Percentiles rank a stretch among this genome's conserved stretches.
Evolutionary conservation across 1,284 basidiomycete species (phyloP).

Genomic region (Xerocomus amazonicus): DNA sequence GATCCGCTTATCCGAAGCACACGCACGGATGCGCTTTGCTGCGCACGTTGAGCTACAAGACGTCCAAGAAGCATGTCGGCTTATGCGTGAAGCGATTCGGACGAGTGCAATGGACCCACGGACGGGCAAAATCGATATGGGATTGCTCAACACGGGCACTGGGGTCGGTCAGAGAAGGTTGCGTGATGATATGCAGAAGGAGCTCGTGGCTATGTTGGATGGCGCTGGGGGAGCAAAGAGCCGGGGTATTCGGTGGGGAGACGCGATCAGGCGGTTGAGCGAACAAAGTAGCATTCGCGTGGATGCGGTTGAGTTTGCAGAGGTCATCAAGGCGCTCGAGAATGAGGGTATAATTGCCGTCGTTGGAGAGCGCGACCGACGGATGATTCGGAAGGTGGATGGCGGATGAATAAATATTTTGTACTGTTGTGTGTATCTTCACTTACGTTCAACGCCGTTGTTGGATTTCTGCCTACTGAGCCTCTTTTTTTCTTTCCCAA

Average conservation of each 20-base stretch:
- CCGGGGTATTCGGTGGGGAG: constrained; percentile 75
- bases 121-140: constrained; percentile 96
- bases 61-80: constrained; percentile 85
- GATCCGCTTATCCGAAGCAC: constrained; percentile 96
- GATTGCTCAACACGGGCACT: constrained; percentile 91
- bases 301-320: constrained; percentile 74
- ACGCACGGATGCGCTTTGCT: constrained; percentile 93
- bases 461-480: too few relatives aligned
- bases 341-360: constrained; percentile 83
- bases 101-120: constrained; percentile 93
- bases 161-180: constrained; percentile 80
- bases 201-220: constrained; percentile 69
- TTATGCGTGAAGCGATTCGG: constrained; percentile 95
- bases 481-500: background rate
- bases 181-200: constrained; percentile 81
- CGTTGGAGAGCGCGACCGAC: constrained; percentile 80
- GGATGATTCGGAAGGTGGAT: constrained; percentile 68
- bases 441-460: background rate
- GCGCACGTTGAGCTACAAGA: constrained; percentile 80
- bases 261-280: constrained; percentile 70
- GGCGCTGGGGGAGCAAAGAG: constrained; percentile 46
- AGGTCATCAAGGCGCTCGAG: constrained; percentile 76
- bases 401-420: constrained; percentile 19
- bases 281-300: constrained; percentile 79
- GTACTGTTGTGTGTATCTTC: constrained; percentile 4